Evolutionary conservation across 306 rosid genomes (phyloP).

Genomic region (Citrullus colocynthis): DNA sequence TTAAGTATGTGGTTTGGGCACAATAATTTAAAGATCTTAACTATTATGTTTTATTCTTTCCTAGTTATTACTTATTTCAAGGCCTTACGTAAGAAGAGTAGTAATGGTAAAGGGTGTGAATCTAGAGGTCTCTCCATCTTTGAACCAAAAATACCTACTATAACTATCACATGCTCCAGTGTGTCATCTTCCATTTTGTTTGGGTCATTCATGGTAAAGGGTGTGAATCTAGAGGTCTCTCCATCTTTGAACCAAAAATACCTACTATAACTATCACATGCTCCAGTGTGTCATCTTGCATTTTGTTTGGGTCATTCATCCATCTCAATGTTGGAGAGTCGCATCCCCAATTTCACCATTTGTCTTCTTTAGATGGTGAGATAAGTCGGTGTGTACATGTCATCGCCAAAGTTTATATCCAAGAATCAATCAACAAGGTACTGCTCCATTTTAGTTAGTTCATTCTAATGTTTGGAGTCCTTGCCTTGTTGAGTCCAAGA

Average conservation of each 20-base stretch:
- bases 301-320: neutral
- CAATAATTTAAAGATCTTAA: too few relatives aligned
- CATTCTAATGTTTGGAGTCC: too few relatives aligned
- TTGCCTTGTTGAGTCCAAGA: neutral
- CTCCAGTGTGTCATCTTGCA: neutral
- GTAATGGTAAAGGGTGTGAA: neutral
- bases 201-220: neutral
- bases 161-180: neutral
- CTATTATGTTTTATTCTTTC: neutral
- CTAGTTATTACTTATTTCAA: neutral
- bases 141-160: neutral
- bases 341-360: neutral
- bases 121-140: neutral
- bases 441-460: neutral
- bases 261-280: neutral
- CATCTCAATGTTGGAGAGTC: neutral
- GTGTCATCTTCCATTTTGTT: neutral
- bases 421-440: too few relatives aligned
- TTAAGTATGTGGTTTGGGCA: too few relatives aligned
- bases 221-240: neutral
- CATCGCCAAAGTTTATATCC: neutral
- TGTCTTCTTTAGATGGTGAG: neutral
- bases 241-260: neutral
- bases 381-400: too few relatives aligned
- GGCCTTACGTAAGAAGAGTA: neutral